Percentiles rank a stretch among this genome's conserved stretches.
These are phyloP conservation scores for Cynanchum wilfordii DNA, from an alignment of 257 asterid genomes.

Conservation along the genomic window DNA sequence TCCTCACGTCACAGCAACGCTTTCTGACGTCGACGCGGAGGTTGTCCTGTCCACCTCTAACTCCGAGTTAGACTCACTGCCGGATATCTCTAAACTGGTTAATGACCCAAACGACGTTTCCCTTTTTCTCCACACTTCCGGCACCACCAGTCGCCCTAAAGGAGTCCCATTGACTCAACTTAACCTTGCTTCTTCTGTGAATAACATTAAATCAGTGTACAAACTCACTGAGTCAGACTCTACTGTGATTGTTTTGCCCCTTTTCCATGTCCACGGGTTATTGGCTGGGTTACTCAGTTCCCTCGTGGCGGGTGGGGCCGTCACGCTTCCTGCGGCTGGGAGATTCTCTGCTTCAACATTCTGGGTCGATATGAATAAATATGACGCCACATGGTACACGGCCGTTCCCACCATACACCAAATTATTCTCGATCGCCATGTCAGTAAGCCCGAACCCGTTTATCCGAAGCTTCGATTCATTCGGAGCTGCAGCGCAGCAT, in stretches of 20 bases:
- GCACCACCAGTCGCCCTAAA: constrained; percentile 97
- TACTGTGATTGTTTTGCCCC: constrained; percentile 80
- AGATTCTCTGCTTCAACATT: constrained; percentile 93
- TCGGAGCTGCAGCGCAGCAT: constrained; percentile 94
- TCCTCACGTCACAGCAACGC: constrained; percentile 53
- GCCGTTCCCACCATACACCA: constrained; percentile 98
- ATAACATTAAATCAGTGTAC: constrained; percentile 66
- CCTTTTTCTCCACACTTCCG: constrained; percentile 98
- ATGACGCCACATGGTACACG: constrained; percentile 90
- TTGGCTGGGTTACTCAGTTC: constrained; percentile 81
- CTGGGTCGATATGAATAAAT: constrained; percentile 79
- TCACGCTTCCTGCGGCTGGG: constrained; percentile 82
- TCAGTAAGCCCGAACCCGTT: constrained; percentile 49
- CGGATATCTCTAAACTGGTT: constrained; percentile 33
- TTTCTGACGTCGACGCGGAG: constrained; percentile 45
- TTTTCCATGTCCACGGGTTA: constrained; percentile 95
- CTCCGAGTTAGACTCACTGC: constrained; percentile 24
- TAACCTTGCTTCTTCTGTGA: constrained; percentile 68
- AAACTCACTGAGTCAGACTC: constrained; percentile 69
- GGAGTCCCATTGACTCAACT: constrained; percentile 90
- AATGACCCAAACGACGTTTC: constrained; percentile 75
- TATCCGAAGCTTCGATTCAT: constrained; percentile 91
- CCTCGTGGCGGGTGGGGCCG: constrained; percentile 81
- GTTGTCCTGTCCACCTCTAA: constrained; percentile 31
- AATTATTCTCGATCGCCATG: constrained; percentile 78